Conservation (phyloP, 352 stramenopile genomes). For the Lagenidium giganteum region DNA sequence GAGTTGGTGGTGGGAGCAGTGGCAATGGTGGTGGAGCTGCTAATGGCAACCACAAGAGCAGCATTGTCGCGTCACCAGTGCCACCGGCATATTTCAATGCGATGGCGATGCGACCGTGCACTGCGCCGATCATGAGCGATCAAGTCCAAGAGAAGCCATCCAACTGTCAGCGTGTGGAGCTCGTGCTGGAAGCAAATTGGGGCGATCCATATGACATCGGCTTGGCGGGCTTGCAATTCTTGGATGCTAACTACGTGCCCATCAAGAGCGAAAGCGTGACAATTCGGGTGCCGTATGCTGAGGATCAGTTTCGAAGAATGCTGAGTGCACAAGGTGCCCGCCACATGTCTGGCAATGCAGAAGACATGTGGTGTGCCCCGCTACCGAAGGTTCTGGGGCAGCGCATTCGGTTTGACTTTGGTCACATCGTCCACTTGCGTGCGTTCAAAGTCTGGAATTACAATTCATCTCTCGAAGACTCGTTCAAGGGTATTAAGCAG, state of each 20-base stretch:
- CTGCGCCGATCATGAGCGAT: slow-evolving; percentile 50
- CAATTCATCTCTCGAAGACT: slow-evolving; percentile 72
- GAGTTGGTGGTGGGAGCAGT: neutral
- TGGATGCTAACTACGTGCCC: slow-evolving; percentile 50
- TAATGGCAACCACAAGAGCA: neutral
- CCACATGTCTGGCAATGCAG: slow-evolving; percentile 37
- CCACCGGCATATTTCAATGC: neutral
- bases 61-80: neutral
- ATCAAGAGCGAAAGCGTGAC: slow-evolving; percentile 22
- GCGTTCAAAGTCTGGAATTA: slow-evolving; percentile 79
- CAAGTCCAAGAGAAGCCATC: slow-evolving; percentile 33
- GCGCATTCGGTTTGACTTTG: slow-evolving; percentile 53
- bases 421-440: slow-evolving; percentile 29
- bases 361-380: slow-evolving; percentile 63
- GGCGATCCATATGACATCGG: slow-evolving; percentile 67
- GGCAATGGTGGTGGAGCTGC: slow-evolving; percentile 1
- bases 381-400: slow-evolving; percentile 32
- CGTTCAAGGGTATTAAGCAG: slow-evolving; percentile 68
- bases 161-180: slow-evolving; percentile 36
- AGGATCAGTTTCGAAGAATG: slow-evolving; percentile 27
- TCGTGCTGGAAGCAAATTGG: slow-evolving; percentile 66
- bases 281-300: slow-evolving; percentile 27
- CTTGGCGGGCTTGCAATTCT: slow-evolving; percentile 48
- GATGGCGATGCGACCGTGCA: slow-evolving; percentile 35
- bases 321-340: slow-evolving; percentile 31